Evolutionary conservation across 148 eudicot genomes (phyloP).

Genomic region (Cornus kousa): DNA sequence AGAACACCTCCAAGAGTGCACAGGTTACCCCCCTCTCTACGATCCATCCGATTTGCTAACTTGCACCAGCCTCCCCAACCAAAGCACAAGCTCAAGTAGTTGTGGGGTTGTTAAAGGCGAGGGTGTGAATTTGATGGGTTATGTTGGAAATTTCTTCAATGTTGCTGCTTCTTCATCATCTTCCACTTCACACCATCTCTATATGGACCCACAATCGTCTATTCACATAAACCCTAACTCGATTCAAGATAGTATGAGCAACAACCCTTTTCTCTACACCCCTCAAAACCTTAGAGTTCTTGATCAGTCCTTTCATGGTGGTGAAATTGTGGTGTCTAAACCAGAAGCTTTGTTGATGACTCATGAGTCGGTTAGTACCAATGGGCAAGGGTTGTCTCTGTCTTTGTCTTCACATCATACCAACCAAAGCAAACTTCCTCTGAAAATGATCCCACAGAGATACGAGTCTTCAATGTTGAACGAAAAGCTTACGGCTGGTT

Average conservation of each 20-base stretch:
- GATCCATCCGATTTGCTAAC: no score
- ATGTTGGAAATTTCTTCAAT: constrained; percentile 9
- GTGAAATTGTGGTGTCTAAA: constrained; percentile 20
- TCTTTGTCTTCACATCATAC: constrained; percentile 42
- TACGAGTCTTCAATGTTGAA: constrained; percentile 17
- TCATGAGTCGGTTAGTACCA: background rate
- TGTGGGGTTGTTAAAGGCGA: constrained; percentile 24
- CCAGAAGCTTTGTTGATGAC: constrained; percentile 9
- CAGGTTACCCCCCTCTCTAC: no score
- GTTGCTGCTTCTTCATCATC: constrained; percentile 8
- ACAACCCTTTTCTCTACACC: constrained; percentile 12
- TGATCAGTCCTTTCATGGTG: constrained; percentile 17
- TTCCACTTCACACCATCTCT: constrained; percentile 13
- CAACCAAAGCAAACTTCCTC: constrained; percentile 21
- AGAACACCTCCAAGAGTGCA: no score
- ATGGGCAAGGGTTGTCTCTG: constrained; percentile 37
- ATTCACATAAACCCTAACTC: constrained; percentile 27
- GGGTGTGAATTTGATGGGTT: constrained; percentile 31
- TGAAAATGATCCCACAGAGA: constrained; percentile 30
- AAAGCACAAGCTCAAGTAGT: background rate
- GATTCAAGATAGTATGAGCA: constrained; percentile 25
- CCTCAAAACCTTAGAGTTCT: constrained; percentile 15
- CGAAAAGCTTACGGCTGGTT: background rate
- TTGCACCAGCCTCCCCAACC: background rate
- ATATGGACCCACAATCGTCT: constrained; percentile 26